Evolutionary conservation across 345 rosid species (phyloP), one percentile per base, ranked within the genome.

Genomic region (Excoecaria cochinchinensis): DNA sequence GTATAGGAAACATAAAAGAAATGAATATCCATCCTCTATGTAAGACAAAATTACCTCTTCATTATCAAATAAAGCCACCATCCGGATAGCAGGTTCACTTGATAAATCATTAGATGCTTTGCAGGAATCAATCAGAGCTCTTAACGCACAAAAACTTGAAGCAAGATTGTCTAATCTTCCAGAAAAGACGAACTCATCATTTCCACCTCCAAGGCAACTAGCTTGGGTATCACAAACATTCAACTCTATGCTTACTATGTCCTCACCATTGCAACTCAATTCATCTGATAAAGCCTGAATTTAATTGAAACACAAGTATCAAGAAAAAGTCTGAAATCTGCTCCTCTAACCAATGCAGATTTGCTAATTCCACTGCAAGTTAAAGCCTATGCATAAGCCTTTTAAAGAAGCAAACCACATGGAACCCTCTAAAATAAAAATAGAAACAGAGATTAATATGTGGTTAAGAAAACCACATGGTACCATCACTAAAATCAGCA

Each of bases 111-210:
- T 48, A 0, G 89, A 85, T 64, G 90, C 82, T 57, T 51, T 70
- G 73, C 84, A 89, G 71, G 99, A 89, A 84, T 95, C 99, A 74
- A 92, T 84, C 52, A 95, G 90, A 74, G 97, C 97, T 85, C 94
- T 86, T 82, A 91, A 79, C 67, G 95, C 95, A 68, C 97, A 95
- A 82, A 84, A 95, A 77, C 97, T 89, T 13, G 97, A 92, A 76
- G 97, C 95, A 70, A 95, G 99, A 84, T 95, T 92, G 77, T 95
- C 97, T 65, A 95, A 80, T 85, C 99, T 91, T 81, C 99, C 99
- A 64, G 99, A 95, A 78, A 90, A 92, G 31, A 95, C 92, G 75
- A 95, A 95, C 67, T 95, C 97, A 71, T 91, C 81, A 78, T 85
- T 91, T 72, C 88, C 97, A 59, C 99, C 99, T 77, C 97, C 99